Conservation (phyloP, 106 monocot genomes). For the Iris macrosiphon region DNA sequence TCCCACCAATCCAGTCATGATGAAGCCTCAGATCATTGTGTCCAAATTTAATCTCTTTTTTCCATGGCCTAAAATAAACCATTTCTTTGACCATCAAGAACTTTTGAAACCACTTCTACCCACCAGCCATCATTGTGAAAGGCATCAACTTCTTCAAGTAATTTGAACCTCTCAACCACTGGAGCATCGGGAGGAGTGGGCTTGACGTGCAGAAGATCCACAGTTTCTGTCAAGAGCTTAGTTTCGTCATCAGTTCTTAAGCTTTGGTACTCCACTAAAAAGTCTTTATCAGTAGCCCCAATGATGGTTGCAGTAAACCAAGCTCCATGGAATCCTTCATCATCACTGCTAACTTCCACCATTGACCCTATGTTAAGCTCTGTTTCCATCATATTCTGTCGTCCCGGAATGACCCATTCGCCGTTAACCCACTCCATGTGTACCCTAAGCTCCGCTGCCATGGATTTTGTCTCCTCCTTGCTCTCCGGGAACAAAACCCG, state of each 20-base stretch:
- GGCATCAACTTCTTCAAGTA: constrained; percentile 81
- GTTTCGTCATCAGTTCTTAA: constrained; percentile 59
- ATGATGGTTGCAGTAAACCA: constrained; percentile 60
- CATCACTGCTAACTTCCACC: constrained; percentile 74
- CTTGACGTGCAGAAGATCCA: constrained; percentile 56
- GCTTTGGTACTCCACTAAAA: constrained; percentile 47
- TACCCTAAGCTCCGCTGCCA: too few species aligned
- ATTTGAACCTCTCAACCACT: constrained; percentile 20
- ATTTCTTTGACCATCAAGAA: constrained; percentile 27
- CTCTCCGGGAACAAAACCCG: too few species aligned
- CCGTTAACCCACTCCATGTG: too few species aligned
- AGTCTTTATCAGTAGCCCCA: constrained; percentile 22
- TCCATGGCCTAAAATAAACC: constrained; percentile 75
- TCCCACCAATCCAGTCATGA: constrained; percentile 61
- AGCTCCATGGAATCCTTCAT: constrained; percentile 68
- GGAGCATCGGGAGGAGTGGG: constrained; percentile 35
- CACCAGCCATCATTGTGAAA: constrained; percentile 81
- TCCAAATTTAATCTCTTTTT: constrained; percentile 49
- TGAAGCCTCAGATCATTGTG: constrained; percentile 56
- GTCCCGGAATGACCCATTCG: too few species aligned
- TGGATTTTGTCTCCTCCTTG: too few species aligned
- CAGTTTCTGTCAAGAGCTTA: constrained; percentile 40
- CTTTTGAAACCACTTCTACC: constrained; percentile 74
- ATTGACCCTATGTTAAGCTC: constrained; percentile 20
- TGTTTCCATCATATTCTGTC: constrained; percentile 12